Percentiles rank a stretch among this genome's conserved stretches.
These are phyloP conservation scores for Penicillium herquei DNA, from an alignment of 495 filamentous ascomycete genomes.

Conservation along the genomic window DNA sequence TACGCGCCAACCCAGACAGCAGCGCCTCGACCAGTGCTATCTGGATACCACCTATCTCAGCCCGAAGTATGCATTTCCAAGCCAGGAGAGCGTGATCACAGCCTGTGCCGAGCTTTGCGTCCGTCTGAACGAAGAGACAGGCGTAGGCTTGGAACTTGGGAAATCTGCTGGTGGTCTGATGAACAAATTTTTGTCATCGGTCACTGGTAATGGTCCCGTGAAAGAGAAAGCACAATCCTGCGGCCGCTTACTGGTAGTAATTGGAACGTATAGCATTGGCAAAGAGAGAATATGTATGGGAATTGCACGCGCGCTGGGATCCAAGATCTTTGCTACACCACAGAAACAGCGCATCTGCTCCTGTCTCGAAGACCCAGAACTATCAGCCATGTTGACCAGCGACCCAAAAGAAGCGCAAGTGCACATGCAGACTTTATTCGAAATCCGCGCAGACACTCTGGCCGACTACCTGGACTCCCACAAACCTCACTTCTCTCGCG, in stretches of 20 bases:
- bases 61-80: slow-evolving; percentile 92
- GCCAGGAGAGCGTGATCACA: slow-evolving; percentile 77
- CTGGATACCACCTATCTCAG: slow-evolving; percentile 96
- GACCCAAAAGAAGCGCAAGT: slow-evolving; percentile 86
- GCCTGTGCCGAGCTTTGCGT: slow-evolving; percentile 91
- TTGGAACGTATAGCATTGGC: slow-evolving; percentile 96
- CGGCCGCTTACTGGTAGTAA: slow-evolving; percentile 83
- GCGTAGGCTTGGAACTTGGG: slow-evolving; percentile 47
- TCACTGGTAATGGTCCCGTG: slow-evolving; percentile 11
- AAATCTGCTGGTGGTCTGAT: slow-evolving; percentile 51
- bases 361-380: slow-evolving; percentile 81
- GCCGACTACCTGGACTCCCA: slow-evolving; percentile 79
- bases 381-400: slow-evolving; percentile 70
- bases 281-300: slow-evolving; percentile 95
- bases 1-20: slow-evolving; percentile 69
- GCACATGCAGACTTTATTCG: slow-evolving; percentile 94
- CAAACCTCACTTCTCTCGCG: slow-evolving; percentile 73
- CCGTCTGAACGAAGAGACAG: slow-evolving; percentile 55
- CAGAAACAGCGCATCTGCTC: slow-evolving; percentile 79
- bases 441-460: slow-evolving; percentile 84
- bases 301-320: slow-evolving; percentile 80
- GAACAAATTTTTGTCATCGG: slow-evolving; percentile 56
- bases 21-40: slow-evolving; percentile 92
- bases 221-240: slow-evolving; percentile 16
- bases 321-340: slow-evolving; percentile 86